Conservation (phyloP, 2,329 filamentous ascomycete species). For the Didymella segeticola region DNA sequence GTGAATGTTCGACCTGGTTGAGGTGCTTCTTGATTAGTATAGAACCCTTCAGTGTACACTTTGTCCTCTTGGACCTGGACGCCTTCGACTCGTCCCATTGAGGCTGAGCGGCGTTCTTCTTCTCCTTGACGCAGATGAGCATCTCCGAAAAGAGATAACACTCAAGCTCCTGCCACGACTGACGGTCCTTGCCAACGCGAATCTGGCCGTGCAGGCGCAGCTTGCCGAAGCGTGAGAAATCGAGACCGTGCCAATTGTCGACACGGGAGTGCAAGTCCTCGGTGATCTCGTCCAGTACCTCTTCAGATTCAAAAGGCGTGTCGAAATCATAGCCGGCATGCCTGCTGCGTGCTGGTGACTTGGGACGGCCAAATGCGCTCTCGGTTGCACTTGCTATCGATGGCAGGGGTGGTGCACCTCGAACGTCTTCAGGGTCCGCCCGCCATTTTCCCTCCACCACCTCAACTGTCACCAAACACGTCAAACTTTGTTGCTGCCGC, state of each 20-base stretch:
- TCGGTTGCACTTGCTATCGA: slow-evolving; percentile 56
- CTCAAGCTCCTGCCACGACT: slow-evolving; percentile 96
- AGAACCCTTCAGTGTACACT: slow-evolving; percentile 93
- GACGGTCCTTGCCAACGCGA: slow-evolving; percentile 92
- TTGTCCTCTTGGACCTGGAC: slow-evolving; percentile 65
- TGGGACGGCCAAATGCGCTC: slow-evolving; percentile 54
- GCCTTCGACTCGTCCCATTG: slow-evolving; percentile 69
- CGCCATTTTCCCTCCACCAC: slow-evolving; percentile 92
- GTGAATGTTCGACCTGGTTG: slow-evolving; percentile 78
- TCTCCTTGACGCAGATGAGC: slow-evolving; percentile 99
- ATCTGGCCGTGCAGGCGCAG: slow-evolving; percentile 87
- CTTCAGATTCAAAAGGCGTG: slow-evolving; percentile 73
- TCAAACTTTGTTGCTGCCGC: slow-evolving; percentile 91
- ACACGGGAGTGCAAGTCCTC: slow-evolving; percentile 86
- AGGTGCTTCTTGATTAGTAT: slow-evolving; percentile 98
- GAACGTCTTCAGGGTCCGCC: slow-evolving; percentile 80
- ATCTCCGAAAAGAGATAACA: slow-evolving; percentile 98
- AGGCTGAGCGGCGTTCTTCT: slow-evolving; percentile 69
- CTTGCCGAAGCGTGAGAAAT: slow-evolving; percentile 92
- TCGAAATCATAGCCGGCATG: slow-evolving; percentile 39
- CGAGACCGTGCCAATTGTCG: slow-evolving; percentile 97
- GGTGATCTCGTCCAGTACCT: slow-evolving; percentile 82
- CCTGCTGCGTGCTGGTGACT: slow-evolving; percentile 64
- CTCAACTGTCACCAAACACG: slow-evolving; percentile 92
- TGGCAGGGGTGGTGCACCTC: slow-evolving; percentile 58